Percentiles rank a stretch among this genome's conserved stretches.
Evolutionary conservation across 1,284 basidiomycete species (phyloP).

Genomic region (Boletus austroedulis): DNA sequence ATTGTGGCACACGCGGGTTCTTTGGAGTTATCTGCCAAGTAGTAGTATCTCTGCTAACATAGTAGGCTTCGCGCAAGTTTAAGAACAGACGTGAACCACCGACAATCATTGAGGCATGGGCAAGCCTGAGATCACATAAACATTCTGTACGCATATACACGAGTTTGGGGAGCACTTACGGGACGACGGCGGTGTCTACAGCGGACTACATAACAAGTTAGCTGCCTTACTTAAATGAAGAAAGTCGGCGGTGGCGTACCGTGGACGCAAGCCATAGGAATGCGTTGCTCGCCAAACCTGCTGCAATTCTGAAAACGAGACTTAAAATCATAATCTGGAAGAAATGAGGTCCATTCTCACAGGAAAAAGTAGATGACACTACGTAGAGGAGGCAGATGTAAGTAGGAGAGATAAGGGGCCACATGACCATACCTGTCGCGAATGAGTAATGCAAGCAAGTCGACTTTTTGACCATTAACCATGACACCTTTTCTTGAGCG

Average conservation of each 20-base stretch:
- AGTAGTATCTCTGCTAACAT: neutral
- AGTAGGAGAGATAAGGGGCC: neutral
- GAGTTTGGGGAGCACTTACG: neutral
- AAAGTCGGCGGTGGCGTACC: neutral
- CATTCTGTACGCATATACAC: neutral
- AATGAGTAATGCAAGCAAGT: neutral
- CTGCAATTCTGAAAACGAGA: neutral
- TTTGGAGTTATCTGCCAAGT: neutral
- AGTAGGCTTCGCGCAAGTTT: constrained; percentile 4
- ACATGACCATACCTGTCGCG: constrained; percentile 1
- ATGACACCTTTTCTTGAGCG: neutral
- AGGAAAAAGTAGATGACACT: constrained; percentile 6
- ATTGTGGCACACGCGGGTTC: neutral
- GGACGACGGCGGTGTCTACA: constrained; percentile 1
- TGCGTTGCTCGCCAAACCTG: constrained; percentile 1
- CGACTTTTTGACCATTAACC: neutral
- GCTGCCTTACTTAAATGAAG: neutral
- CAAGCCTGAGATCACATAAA: neutral
- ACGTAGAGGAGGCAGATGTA: neutral
- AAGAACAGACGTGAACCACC: constrained; percentile 3
- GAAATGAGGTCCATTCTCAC: neutral
- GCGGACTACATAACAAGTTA: neutral
- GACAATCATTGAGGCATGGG: constrained; percentile 3
- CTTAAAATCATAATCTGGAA: neutral
- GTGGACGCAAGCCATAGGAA: neutral